These are phyloP conservation scores for Gymnopilus dilepis DNA, from an alignment of 768 basidiomycete species.

Conservation along the genomic window DNA sequence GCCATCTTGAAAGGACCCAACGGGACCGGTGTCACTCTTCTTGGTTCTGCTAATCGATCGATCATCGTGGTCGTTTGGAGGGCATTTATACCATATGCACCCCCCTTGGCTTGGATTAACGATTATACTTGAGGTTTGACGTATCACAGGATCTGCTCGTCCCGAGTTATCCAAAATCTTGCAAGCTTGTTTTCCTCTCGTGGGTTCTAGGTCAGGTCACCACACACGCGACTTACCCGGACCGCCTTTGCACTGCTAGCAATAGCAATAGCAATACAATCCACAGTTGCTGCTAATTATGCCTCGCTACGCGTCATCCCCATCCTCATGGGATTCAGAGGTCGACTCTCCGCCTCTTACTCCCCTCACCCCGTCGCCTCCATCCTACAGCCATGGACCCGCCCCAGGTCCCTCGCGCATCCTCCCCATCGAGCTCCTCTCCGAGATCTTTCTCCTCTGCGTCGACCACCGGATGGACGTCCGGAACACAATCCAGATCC, in stretches of 20 bases:
- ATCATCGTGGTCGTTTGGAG: conserved; percentile 19
- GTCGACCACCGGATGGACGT: conserved; percentile 39
- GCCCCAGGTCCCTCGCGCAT: conserved; percentile 28
- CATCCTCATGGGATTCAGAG: conserved; percentile 5
- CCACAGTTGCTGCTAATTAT: conserved; percentile 7
- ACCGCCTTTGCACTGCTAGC: conserved; percentile 9
- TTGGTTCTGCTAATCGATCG: conserved; percentile 20
- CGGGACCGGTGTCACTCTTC: conserved; percentile 9
- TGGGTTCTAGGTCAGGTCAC: background rate
- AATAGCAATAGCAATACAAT: too few relatives aligned
- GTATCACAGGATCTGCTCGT: conserved; percentile 18
- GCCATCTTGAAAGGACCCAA: background rate
- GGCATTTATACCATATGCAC: conserved; percentile 21
- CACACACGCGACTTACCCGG: conserved; percentile 13
- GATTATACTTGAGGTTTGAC: conserved; percentile 11
- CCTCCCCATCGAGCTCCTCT: conserved; percentile 45
- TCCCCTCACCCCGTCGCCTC: conserved; percentile 18
- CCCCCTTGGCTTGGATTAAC: conserved; percentile 12
- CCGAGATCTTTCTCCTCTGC: conserved; percentile 48
- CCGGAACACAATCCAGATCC: conserved; percentile 41
- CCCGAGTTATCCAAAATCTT: conserved; percentile 12
- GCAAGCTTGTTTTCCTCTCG: background rate
- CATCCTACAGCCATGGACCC: too few relatives aligned
- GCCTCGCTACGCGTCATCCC: too few relatives aligned
- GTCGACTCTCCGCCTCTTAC: conserved; percentile 15